Percentiles rank a stretch among this genome's conserved stretches.
phyloP scores from a whole-genome alignment of 164 flowering plant species.

The Protea cynaroides region DNA sequence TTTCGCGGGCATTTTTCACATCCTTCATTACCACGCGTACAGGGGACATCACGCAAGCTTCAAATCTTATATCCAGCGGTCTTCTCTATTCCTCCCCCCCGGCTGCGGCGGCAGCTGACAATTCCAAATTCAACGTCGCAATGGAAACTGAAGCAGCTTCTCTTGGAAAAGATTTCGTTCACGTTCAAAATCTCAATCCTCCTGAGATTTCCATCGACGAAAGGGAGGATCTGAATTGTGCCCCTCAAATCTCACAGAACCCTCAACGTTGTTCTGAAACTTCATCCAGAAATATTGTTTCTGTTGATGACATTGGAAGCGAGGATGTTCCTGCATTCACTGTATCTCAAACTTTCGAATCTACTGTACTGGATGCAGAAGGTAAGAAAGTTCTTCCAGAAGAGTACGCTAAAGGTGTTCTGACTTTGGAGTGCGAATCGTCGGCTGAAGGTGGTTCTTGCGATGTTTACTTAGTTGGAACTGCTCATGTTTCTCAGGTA shows the following conservation, averaged over 20 bases:
- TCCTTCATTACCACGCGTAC: background rate
- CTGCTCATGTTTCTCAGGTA: conserved; percentile 91
- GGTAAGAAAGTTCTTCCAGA: conserved; percentile 35
- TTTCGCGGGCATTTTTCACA: conserved; percentile 1
- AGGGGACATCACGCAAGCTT: too few relatives aligned
- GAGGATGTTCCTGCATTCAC: conserved; percentile 7
- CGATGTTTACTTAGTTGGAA: conserved; percentile 76
- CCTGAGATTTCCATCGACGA: background rate
- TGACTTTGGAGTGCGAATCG: conserved; percentile 60
- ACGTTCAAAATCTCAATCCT: conserved; percentile 16
- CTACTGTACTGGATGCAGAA: conserved; percentile 11
- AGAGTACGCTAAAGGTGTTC: conserved; percentile 49
- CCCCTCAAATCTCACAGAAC: conserved; percentile 2
- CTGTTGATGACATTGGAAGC: conserved; percentile 10
- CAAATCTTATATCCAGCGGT: background rate
- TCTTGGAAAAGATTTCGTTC: conserved; percentile 31
- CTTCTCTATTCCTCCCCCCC: background rate
- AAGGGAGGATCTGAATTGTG: background rate
- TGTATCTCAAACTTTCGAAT: conserved; percentile 17
- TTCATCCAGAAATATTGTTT: background rate
- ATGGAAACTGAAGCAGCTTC: conserved; percentile 23
- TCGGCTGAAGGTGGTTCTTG: conserved; percentile 60
- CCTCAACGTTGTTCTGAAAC: conserved; percentile 18
- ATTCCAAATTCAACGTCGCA: background rate
- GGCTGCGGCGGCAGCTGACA: background rate